phyloP scores from a whole-genome alignment of 2,329 filamentous ascomycete species.

The Ceratocystis colombiana region DNA sequence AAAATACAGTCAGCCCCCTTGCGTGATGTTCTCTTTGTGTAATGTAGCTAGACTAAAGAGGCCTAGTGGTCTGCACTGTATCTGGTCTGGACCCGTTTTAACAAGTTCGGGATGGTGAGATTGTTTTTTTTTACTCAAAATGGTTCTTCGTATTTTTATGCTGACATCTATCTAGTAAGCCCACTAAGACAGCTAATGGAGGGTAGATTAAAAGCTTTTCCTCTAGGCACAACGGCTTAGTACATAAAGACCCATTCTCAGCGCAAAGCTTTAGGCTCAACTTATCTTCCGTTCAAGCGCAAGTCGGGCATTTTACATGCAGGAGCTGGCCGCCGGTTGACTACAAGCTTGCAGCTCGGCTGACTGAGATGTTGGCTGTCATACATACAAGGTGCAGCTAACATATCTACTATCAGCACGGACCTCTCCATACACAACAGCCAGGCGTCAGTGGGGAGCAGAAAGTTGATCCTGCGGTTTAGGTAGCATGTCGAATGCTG shows the following conservation, averaged over 20 bases:
- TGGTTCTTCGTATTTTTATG: background rate
- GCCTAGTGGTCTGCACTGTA: background rate
- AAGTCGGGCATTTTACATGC: constrained; percentile 7
- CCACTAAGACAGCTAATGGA: background rate
- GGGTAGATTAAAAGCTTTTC: background rate
- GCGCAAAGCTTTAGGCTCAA: background rate
- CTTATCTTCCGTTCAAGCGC: background rate
- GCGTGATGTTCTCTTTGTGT: background rate
- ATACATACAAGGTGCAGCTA: background rate
- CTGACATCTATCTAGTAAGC: background rate
- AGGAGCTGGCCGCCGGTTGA: background rate
- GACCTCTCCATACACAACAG: background rate
- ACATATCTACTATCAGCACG: background rate
- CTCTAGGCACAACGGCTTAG: background rate
- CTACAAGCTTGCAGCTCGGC: background rate
- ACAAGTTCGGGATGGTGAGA: background rate
- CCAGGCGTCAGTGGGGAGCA: background rate
- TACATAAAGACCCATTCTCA: background rate
- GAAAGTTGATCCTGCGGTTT: too few relatives aligned
- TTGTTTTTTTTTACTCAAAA: too few relatives aligned
- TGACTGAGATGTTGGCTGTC: constrained; percentile 1
- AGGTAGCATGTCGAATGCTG: background rate
- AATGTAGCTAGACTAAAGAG: background rate
- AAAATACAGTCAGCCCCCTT: background rate
- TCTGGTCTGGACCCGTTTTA: background rate